Percentiles rank a stretch among this genome's conserved stretches.
Evolutionary conservation across 2,329 filamentous ascomycete species (phyloP).

Genomic region (Neofusicoccum laricinum): DNA sequence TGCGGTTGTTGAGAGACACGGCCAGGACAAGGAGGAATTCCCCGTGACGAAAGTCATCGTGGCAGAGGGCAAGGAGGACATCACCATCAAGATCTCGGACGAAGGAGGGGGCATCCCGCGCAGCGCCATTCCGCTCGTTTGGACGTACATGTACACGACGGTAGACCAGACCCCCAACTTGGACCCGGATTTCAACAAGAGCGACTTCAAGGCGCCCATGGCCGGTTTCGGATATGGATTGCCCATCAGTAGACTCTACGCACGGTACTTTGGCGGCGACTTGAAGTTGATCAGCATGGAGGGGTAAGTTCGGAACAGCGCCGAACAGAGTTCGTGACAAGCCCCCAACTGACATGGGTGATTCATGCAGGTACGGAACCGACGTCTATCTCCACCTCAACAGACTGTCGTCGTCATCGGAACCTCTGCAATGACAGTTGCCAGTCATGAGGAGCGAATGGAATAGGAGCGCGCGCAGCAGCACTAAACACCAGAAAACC

Average conservation of each 20-base stretch:
- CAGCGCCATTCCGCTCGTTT: slow-evolving; percentile 92
- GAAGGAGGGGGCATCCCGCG: slow-evolving; percentile 94
- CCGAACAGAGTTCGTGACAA: not conserved
- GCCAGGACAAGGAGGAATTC: slow-evolving; percentile 92
- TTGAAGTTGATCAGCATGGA: slow-evolving; percentile 99
- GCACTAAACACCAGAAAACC: slow-evolving; percentile 28
- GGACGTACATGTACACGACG: slow-evolving; percentile 99
- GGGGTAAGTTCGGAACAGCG: slow-evolving; percentile 61
- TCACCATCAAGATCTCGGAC: slow-evolving; percentile 97
- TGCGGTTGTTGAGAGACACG: slow-evolving; percentile 93
- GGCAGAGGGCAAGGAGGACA: slow-evolving; percentile 95
- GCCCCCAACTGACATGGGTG: not conserved
- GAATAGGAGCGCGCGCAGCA: slow-evolving; percentile 35
- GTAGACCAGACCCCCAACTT: slow-evolving; percentile 93
- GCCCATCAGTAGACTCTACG: slow-evolving; percentile 90
- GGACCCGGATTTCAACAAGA: slow-evolving; percentile 97
- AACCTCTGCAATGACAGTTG: slow-evolving; percentile 91
- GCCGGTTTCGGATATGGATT: slow-evolving; percentile 97
- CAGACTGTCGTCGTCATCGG: slow-evolving; percentile 88
- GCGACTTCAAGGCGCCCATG: slow-evolving; percentile 99
- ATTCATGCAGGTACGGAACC: slow-evolving; percentile 74
- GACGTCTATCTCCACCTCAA: slow-evolving; percentile 98
- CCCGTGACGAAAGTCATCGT: slow-evolving; percentile 97
- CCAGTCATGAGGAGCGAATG: slow-evolving; percentile 79
- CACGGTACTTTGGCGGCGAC: slow-evolving; percentile 95